Base-by-base conservation (phyloP, 768 basidiomycete genomes). In the Russula compacta region DNA sequence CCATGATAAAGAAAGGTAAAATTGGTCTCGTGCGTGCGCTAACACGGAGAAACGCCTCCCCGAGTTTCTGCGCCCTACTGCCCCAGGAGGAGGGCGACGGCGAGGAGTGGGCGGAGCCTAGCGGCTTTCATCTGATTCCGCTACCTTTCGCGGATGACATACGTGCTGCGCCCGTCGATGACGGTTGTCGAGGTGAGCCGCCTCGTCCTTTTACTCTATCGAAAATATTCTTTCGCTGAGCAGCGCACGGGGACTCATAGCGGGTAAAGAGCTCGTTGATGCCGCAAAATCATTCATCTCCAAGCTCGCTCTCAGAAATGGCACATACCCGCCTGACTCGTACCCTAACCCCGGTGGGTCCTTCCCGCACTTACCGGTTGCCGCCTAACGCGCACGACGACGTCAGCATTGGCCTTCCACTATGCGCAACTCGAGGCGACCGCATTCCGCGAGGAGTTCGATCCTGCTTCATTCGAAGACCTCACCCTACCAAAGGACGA, bases 101-200 rank as follows among this genome's bases (percentile, higher is more conserved):
- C 36, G 80, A 79, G 10, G 91, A 89, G 7, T 88, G 84, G 78
- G 84, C 82, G 54, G 85, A 89, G 44, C 92, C 97, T 38, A 84
- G 90, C 1, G 97, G 97, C 6, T 89, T 98, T 68, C 94, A 98
- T 72, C 77, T 98, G 53, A 87, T 98, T 60, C 87, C 88, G 15
- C 71, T 98, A n/a, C 95, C 95, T 0, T 99, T 89, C 70, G 88
- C 90, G 4, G 97, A 99, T 69, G 97, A 99, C 67, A 87, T 98
- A 52, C 84, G 97, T 51, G 78, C 79, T 19, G 88, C 89, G 6
- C 85, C 88, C 2, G 73, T 93, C 11, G 81, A 85, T 19, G 77
- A 82, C 57, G 85, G 78, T 7, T 76, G 79, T 66, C 78, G 80
- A 77, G 87, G 92, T 84, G 73, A 33, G 72, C 48, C 2, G 3